These are phyloP conservation scores for Suillus paluster DNA, from an alignment of 768 basidiomycete genomes.

Conservation along the genomic window DNA sequence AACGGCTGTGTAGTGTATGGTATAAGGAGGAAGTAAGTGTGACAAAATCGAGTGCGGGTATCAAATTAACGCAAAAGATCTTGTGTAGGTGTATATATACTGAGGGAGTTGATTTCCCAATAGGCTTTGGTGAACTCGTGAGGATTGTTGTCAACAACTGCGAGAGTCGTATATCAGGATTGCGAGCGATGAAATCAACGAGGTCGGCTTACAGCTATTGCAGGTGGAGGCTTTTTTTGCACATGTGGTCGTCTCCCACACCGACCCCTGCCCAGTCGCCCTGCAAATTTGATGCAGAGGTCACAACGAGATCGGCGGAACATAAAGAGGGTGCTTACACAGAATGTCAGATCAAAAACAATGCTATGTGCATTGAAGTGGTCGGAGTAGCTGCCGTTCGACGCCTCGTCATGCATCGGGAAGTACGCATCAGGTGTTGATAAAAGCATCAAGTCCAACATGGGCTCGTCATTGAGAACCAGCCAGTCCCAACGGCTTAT, in stretches of 20 bases:
- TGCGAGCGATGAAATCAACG: background rate
- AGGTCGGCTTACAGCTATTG: constrained; percentile 46
- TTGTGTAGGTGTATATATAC: constrained; percentile 48
- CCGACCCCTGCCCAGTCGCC: constrained; percentile 59
- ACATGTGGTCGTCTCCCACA: constrained; percentile 47
- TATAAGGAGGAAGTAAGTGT: no score
- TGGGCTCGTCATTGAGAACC: background rate
- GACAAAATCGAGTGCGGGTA: background rate
- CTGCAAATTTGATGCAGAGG: constrained; percentile 29
- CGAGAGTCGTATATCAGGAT: background rate
- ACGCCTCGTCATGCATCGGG: constrained; percentile 36
- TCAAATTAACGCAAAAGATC: constrained; percentile 6
- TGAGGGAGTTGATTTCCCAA: constrained; percentile 69
- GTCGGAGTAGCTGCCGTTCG: constrained; percentile 52
- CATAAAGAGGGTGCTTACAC: constrained; percentile 44
- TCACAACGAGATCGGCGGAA: background rate
- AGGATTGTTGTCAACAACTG: constrained; percentile 66
- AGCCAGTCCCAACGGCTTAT: constrained; percentile 56
- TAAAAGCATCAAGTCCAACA: background rate
- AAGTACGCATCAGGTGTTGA: constrained; percentile 52
- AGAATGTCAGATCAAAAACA: constrained; percentile 65
- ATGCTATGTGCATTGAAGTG: constrained; percentile 58
- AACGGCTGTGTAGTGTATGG: background rate
- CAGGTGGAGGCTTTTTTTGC: constrained; percentile 38
- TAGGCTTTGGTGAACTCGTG: constrained; percentile 62